Conservation (phyloP, 352 stramenopile species). For the Globisporangium polare region DNA sequence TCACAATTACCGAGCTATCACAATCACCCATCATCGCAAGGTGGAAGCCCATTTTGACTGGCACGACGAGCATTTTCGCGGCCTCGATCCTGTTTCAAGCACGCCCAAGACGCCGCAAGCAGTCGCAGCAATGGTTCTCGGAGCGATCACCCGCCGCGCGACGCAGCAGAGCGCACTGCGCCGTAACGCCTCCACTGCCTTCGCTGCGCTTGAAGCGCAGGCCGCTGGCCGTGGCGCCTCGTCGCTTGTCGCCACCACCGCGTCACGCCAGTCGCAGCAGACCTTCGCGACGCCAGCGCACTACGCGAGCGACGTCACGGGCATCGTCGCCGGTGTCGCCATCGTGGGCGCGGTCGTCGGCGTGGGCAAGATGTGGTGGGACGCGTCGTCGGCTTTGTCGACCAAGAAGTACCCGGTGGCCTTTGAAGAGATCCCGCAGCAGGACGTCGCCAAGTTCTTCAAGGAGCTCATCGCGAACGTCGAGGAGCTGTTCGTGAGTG, state of each 20-base stretch:
- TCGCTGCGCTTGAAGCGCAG: background rate
- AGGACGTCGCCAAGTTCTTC: constrained; percentile 69
- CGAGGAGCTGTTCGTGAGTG: constrained; percentile 58
- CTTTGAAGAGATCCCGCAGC: constrained; percentile 56
- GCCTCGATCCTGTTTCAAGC: background rate
- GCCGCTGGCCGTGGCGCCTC: background rate
- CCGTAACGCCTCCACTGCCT: background rate
- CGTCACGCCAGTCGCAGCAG: background rate
- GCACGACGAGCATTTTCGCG: background rate
- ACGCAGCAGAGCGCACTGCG: constrained; percentile 19
- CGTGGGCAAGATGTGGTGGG: constrained; percentile 86
- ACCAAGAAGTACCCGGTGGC: constrained; percentile 3
- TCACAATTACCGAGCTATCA: too few species aligned
- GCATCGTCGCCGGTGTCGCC: constrained; percentile 63
- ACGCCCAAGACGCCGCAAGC: background rate
- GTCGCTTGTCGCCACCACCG: background rate
- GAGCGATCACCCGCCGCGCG: constrained; percentile 27
- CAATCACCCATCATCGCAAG: background rate
- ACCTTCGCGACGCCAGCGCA: constrained; percentile 18
- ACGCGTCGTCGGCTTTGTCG: constrained; percentile 46
- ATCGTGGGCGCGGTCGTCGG: constrained; percentile 61
- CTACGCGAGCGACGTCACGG: constrained; percentile 49
- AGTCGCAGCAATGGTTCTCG: constrained; percentile 22
- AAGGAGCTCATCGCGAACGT: constrained; percentile 60
- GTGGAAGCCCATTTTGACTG: background rate